Evolutionary conservation across 768 basidiomycete species (phyloP), one percentile per base, ranked within the genome.

Genomic region (Macrocybe gigantea): DNA sequence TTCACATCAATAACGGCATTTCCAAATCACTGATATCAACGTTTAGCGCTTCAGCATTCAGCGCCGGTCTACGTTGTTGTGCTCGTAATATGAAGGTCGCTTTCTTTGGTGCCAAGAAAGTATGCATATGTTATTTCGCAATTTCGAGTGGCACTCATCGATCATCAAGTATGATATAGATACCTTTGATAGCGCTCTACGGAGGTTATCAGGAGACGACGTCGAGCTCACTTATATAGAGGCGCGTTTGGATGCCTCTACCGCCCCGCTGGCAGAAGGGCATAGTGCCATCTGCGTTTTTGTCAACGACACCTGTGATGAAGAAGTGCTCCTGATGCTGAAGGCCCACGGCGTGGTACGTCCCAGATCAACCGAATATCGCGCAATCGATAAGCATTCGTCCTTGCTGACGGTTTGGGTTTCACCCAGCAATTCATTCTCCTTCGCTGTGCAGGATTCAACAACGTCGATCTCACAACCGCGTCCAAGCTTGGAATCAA

Each of bases 251-350:
- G 66, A 71, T 49, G 48, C 58, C 38, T 59, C 55, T 12, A 73
- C 72, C 0, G 66, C 56, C 7, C 49, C 61, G 7, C 63, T 73
- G 2, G 66, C 70, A 38, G 62, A 62, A 29, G 66, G 59, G 1
- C 66, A 72, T 40, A 62, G 69, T 15, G 70, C 66, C 0, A 60
- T 73, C 10, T 73, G 69, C 46, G 57, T 73, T 9, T 73, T 73
- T 53, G 72, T 73, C 6, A 73, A 73, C 53, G 72, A 73, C 47
- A 55, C 60, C 9, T 73, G 72, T 51, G 60, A 68, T 45, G 65
- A 62, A 5, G 49, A 47, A 2, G 66, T 72, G 13, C 44, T 72
- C 5, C 53, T 66, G 41, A 56, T 52, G 35, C 61, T 73, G 12
- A 55, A 61, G 44, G 44, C 56, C 1, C 59, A 64, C 8, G 66